Percentiles rank a stretch among this genome's conserved stretches.
phyloP scores from a whole-genome alignment of 2,329 filamentous ascomycete species.

The Graphiopsis chlorocephala region DNA sequence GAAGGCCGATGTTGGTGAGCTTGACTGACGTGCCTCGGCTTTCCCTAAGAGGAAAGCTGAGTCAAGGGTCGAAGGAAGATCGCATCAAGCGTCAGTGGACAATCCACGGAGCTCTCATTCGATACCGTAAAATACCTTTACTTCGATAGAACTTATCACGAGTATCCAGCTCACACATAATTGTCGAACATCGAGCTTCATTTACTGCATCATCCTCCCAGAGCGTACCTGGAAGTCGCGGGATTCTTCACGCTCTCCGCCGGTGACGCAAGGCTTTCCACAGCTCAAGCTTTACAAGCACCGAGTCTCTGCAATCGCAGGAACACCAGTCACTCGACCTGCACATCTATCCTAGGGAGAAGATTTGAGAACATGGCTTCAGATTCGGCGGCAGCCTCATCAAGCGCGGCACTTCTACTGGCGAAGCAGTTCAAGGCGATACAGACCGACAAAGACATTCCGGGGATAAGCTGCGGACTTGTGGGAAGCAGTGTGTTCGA shows the following conservation, averaged over 20 bases:
- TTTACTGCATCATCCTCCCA: background rate
- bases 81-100: background rate
- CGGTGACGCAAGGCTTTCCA: slow-evolving; percentile 2
- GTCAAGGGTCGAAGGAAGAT: background rate
- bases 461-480: slow-evolving; percentile 89
- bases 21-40: background rate
- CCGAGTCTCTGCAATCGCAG: background rate
- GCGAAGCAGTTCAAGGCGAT: slow-evolving; percentile 89
- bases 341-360: background rate
- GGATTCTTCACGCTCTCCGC: background rate
- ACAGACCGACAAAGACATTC: slow-evolving; percentile 85
- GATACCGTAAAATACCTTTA: background rate
- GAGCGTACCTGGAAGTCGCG: background rate
- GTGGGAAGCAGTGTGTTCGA: slow-evolving; percentile 86
- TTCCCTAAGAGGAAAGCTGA: background rate
- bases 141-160: background rate
- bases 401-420: slow-evolving; percentile 69
- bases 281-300: background rate
- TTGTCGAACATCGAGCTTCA: background rate
- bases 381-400: slow-evolving; percentile 15
- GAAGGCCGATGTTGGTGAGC: background rate
- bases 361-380: background rate
- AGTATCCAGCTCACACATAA: background rate
- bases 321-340: background rate
- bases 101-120: background rate